phyloP scores from a whole-genome alignment of 225 moss, liverwort and hornwort genomes.

The Pseudoscleropodium purum region DNA sequence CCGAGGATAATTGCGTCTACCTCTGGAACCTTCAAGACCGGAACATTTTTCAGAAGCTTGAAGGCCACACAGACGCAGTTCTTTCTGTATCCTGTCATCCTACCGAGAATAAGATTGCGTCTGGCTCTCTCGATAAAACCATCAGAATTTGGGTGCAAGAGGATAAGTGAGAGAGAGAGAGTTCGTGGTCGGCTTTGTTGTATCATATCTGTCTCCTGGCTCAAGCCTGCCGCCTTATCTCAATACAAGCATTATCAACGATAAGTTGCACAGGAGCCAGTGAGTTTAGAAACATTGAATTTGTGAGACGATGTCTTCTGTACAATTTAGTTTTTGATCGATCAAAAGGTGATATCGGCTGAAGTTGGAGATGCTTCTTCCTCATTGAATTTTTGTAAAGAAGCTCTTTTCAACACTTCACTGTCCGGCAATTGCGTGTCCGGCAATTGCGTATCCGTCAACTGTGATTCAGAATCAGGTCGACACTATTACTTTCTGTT shows the following conservation, averaged over 20 bases:
- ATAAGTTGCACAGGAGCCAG: constrained; percentile 8
- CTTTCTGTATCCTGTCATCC: constrained; percentile 92
- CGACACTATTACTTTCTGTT: not conserved
- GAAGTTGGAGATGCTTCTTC: not conserved
- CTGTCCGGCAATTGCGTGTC: not conserved
- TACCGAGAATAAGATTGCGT: constrained; percentile 85
- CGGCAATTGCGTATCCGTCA: not conserved
- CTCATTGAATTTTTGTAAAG: constrained; percentile 7
- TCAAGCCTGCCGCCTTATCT: not conserved
- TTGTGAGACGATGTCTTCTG: constrained; percentile 12
- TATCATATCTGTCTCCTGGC: constrained; percentile 21
- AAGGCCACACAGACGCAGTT: constrained; percentile 83
- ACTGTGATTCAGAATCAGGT: not conserved
- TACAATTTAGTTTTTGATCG: constrained; percentile 17
- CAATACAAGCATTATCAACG: not conserved
- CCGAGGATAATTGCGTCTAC: constrained; percentile 79
- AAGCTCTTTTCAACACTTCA: not conserved
- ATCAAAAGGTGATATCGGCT: constrained; percentile 6
- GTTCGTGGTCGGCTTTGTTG: not conserved
- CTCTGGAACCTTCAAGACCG: constrained; percentile 89
- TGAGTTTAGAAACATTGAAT: constrained; percentile 17
- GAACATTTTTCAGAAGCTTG: constrained; percentile 75
- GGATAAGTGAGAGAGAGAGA: not conserved
- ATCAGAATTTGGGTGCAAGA: constrained; percentile 91
- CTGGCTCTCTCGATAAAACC: constrained; percentile 77